Percentiles rank a stretch among this genome's conserved stretches.
These are phyloP conservation scores for Torrubiella hemipterigena DNA, from an alignment of 2,329 filamentous ascomycete species.

Conservation along the genomic window DNA sequence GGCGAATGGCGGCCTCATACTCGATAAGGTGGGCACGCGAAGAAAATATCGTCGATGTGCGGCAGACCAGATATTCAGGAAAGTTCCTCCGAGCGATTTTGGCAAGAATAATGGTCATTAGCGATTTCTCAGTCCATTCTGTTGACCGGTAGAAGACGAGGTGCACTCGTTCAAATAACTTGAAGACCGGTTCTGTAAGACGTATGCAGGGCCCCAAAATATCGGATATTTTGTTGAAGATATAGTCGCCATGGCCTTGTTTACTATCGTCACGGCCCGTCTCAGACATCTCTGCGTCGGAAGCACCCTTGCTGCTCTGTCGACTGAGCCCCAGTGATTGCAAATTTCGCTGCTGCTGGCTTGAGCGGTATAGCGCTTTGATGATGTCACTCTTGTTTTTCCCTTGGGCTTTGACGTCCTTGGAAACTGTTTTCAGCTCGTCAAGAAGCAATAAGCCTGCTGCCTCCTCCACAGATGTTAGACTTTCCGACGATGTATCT, in stretches of 20 bases:
- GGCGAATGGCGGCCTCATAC: conserved; percentile 76
- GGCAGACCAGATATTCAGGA: conserved; percentile 78
- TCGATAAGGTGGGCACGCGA: conserved; percentile 67
- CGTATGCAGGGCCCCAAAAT: conserved; percentile 76
- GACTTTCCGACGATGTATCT: conserved; percentile 60
- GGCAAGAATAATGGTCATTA: conserved; percentile 88
- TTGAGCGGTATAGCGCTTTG: conserved; percentile 59
- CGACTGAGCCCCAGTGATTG: conserved; percentile 55
- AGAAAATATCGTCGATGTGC: conserved; percentile 79
- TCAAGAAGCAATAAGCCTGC: conserved; percentile 72
- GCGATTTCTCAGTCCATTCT: conserved; percentile 93
- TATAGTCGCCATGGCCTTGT: conserved; percentile 67
- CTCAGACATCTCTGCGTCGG: conserved; percentile 22
- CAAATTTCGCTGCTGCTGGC: conserved; percentile 65
- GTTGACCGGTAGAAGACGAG: conserved; percentile 93
- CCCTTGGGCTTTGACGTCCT: conserved; percentile 74
- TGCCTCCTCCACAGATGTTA: conserved; percentile 72
- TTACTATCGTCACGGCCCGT: too few species aligned
- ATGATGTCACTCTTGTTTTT: conserved; percentile 79
- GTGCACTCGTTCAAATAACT: conserved; percentile 87
- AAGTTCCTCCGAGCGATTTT: conserved; percentile 83
- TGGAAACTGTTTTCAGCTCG: conserved; percentile 74
- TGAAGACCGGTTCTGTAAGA: conserved; percentile 58
- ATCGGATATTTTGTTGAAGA: conserved; percentile 63
- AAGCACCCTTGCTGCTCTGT: conserved; percentile 47